Evolutionary conservation across 352 stramenopile genomes (phyloP), one percentile per base, ranked within the genome.

Genomic region (Aphanomyces euteiches): DNA sequence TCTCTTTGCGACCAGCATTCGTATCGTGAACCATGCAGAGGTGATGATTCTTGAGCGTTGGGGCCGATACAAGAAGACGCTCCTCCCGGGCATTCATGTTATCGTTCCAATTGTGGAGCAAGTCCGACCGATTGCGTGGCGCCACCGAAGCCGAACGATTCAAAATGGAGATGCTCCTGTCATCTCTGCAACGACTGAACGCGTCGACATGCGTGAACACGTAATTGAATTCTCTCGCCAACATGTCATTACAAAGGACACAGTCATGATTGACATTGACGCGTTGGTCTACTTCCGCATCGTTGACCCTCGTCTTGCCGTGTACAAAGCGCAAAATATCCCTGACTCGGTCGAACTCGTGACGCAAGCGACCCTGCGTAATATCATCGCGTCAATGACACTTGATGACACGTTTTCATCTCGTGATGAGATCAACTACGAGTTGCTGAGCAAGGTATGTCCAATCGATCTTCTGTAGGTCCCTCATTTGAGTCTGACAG

Each of bases 1-100:
- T 37, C 34, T 56, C 38, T 70, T 70, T 43, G 15, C 38, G n/a
- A 54, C 53, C 19, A 70, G 64, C 74, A 89, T 83, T 34, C 93
- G 77, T 5, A 92, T 67, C 12, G 87, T 92, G 69, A 84, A 94
- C 67, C 69, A 69, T 43, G 69, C 72, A 6, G 66, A 75, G 37
- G 67, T 79, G 56, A 76, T 79, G 67, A 79, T 79, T 56, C 56
- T 79, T 19, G 75, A 79, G 40, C 73, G 73, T 43, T 77, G 78
- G 43, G 75, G 75, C 37, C 39, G 66, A n/a, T 79, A 77, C 66
- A 77, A 78, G 47, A 64, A 63, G 65, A 78, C 68, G 34, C 65
- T 81, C 12, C 68, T 72, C 47, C 75, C 76, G 38, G 76, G 76
- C 36, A 73, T 81, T 48, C 75, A 80, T 54, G 76, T 79, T 45